Base-by-base conservation (phyloP, 495 filamentous ascomycete genomes). In the Penicillium taxi region DNA sequence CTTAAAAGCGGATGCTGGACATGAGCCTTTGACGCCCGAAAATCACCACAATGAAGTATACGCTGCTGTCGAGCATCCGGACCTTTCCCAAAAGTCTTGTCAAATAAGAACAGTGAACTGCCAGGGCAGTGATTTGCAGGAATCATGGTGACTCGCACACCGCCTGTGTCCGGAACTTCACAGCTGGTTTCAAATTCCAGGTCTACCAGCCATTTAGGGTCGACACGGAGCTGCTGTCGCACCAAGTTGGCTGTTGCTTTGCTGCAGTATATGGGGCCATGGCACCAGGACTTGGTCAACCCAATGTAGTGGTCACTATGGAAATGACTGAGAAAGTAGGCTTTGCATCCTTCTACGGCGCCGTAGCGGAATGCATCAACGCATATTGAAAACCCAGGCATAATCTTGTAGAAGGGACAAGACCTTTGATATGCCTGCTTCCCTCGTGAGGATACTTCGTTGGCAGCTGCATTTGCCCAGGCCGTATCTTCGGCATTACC, bases 361-460 rank as follows among this genome's bases (percentile, higher is more conserved):
- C 91, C 93, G 51, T 96, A 99, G 5, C 88, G 78, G 58, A 99
- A 96, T 0, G 93, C 91, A 56, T 99, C 91, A 3, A 98, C 91
- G 37, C 85, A 89, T 42, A 96, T 93, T 35, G 73, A 83, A 42
- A 96, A 82, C 1, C 85, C 85, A 2, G 87, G 85, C 59, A 99
- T 74, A 41, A 96, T 94, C 58, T 99, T 99, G 65, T 96, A 99
- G 53, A 98, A 99, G 0, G 91, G 91, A 55, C 91, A 99, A 1
- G 84, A 94, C 34, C 93, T 73, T 50, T 87, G 72, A 56, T 87
- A 89, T 1, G 90, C 80, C 26, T 84, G 84, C 57, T 89, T 94
- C n/a, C 91, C 91, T 15, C 86, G 73, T 5, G 86, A 80, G 2
- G 78, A 72, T 4, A 73, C 62, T 54, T 95, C 86, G 0, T 82